Percentiles rank a stretch among this genome's conserved stretches.
Conservation (phyloP, 2,329 filamentous ascomycete species). For the Triangularia setosa region DNA sequence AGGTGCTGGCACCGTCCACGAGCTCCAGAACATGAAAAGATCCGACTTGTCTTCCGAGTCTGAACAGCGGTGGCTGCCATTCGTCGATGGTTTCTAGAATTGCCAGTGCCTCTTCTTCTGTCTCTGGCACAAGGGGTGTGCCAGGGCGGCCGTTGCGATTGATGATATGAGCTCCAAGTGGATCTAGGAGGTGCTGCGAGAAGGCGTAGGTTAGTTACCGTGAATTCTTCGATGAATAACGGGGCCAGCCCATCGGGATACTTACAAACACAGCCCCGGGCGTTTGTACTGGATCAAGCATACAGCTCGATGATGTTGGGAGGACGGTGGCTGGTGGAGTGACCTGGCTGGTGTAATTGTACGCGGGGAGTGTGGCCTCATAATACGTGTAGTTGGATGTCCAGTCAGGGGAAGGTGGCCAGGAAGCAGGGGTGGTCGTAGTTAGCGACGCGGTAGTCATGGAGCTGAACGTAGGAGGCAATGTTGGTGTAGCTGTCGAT, state of each 20-base stretch:
- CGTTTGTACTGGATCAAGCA: neutral
- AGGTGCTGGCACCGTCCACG: neutral
- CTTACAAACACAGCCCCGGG: neutral
- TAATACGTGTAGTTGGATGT: neutral
- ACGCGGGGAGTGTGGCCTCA: neutral
- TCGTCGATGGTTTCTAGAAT: constrained; percentile 1
- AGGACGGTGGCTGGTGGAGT: neutral
- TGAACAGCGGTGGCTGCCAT: constrained; percentile 6
- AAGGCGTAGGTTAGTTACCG: neutral
- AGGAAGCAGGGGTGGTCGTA: neutral
- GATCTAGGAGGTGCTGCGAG: constrained; percentile 3
- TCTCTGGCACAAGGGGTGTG: neutral
- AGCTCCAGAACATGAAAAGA: neutral
- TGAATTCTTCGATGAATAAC: neutral
- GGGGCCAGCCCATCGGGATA: neutral
- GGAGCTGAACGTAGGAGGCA: neutral
- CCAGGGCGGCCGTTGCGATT: neutral
- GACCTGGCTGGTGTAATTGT: neutral
- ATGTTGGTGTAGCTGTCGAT: neutral
- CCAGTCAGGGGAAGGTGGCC: neutral
- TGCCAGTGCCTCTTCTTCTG: neutral
- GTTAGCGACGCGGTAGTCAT: neutral
- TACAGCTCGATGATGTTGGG: neutral
- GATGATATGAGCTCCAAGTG: neutral
- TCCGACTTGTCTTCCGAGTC: neutral